Percentiles rank a stretch among this genome's conserved stretches.
Evolutionary conservation across 2,329 filamentous ascomycete genomes (phyloP).

Genomic region (Esteya vermicola): DNA sequence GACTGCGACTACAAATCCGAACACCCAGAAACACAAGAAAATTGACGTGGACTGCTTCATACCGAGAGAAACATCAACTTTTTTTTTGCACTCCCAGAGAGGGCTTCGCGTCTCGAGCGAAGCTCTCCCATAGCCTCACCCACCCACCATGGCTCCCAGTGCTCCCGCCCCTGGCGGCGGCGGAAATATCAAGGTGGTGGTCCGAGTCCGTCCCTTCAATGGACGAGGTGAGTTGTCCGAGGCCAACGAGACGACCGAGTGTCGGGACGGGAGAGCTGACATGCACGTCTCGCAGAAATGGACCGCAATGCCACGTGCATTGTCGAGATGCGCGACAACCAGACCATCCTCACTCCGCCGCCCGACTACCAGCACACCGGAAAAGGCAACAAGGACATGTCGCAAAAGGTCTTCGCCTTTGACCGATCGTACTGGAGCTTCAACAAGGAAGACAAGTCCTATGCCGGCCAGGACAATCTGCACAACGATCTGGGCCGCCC

Average conservation of each 20-base stretch:
- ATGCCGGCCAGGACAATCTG: constrained; percentile 82
- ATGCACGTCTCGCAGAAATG: constrained; percentile 46
- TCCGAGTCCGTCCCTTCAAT: constrained; percentile 92
- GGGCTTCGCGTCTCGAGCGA: background rate
- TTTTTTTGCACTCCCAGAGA: no score
- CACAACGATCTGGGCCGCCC: constrained; percentile 92
- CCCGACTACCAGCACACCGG: constrained; percentile 39
- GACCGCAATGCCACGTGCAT: constrained; percentile 92
- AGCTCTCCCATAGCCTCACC: no score
- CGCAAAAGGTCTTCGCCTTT: constrained; percentile 79
- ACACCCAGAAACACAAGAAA: no score
- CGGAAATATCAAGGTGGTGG: constrained; percentile 99
- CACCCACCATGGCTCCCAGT: constrained; percentile 42
- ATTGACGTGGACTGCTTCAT: no score
- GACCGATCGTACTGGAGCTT: constrained; percentile 99
- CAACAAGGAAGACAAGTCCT: constrained; percentile 62
- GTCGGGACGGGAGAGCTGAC: background rate
- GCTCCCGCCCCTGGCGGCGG: constrained; percentile 31
- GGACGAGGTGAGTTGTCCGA: constrained; percentile 54
- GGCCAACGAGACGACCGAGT: background rate
- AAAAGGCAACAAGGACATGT: constrained; percentile 53
- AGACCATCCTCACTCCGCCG: constrained; percentile 74
- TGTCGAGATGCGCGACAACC: constrained; percentile 86
- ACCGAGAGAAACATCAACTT: no score
- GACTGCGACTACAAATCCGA: no score